phyloP scores from a whole-genome alignment of 2,329 filamentous ascomycete genomes.

The Penicillium freii region DNA sequence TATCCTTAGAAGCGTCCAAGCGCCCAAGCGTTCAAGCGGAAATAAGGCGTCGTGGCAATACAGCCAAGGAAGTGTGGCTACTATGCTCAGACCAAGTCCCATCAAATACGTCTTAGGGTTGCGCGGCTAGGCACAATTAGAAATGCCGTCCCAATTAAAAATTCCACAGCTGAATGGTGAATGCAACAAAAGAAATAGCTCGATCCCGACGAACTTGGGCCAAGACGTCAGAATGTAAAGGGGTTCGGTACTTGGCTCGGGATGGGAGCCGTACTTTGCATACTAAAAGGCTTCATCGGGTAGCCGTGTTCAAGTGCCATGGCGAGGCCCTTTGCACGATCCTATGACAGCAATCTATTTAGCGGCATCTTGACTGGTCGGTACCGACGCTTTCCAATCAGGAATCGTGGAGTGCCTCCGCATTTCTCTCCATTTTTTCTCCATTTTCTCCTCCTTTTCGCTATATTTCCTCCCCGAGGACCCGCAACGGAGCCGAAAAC shows the following conservation, averaged over 20 bases:
- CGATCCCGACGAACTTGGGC: slow-evolving; percentile 1
- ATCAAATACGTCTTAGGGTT: neutral
- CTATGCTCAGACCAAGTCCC: neutral
- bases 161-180: too few species aligned
- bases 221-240: neutral
- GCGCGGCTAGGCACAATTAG: neutral
- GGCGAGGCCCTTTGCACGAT: neutral
- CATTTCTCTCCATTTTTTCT: slow-evolving; percentile 17
- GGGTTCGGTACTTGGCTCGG: slow-evolving; percentile 19
- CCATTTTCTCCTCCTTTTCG: too few species aligned
- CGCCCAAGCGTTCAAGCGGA: neutral
- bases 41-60: neutral
- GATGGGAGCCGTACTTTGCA: neutral
- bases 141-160: neutral
- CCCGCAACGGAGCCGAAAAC: slow-evolving; percentile 14
- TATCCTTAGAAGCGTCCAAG: neutral
- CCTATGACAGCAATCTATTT: neutral
- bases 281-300: slow-evolving; percentile 9
- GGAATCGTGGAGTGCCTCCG: slow-evolving; percentile 22
- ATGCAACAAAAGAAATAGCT: neutral
- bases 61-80: neutral
- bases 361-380: neutral
- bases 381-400: neutral
- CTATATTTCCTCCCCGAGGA: neutral
- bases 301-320: slow-evolving; percentile 24